Evolutionary conservation across 352 stramenopile genomes (phyloP), one percentile per base, ranked within the genome.

Genomic region (Pythium phragmitis): DNA sequence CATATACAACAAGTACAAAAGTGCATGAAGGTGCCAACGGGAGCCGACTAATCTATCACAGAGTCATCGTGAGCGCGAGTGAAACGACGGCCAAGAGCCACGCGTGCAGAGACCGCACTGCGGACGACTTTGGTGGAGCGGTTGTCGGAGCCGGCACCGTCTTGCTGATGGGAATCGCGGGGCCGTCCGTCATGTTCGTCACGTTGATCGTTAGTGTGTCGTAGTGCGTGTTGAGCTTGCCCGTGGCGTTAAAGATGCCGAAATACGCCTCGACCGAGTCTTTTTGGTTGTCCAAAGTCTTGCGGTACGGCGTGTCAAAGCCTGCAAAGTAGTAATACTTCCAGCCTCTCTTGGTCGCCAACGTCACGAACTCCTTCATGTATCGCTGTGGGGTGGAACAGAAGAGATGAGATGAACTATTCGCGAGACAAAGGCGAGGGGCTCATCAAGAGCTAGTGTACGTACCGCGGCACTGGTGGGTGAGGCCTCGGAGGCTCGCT

Each of bases 281-380:
- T 4, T 70, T 30, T 30, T 89, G 69, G n/a, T 77, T 72, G 19
- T 37, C 26, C 51, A 83, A 59, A 54, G 74, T 43, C 49, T 77
- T 75, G 72, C 89, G 91, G 73, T 88, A 91, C 23, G 84, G 76
- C 47, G 84, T 87, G 60, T 95, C 86, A 23, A 95, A 91, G 53
- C 77, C 86, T 0, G 77, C 70, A 57, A 95, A 95, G 75, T 92
- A 95, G 76, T 92, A 95, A 69, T 93, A 93, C 68, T 92, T 89
- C 80, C 83, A 91, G 16, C 73, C 71, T 58, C 87, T 74, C 49
- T 80, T 69, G 48, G 76, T 72, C 0, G 86, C 82, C 43, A 92
- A 71, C 36, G 78, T 55, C 60, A 83, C 86, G 41, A 95, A 92
- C 67, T 93, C 79, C 46, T 91, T 88, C 68, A 93, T 72, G 75